Percentiles rank a stretch among this genome's conserved stretches.
phyloP scores from a whole-genome alignment of 768 basidiomycete genomes.

The Amanita exitialis region DNA sequence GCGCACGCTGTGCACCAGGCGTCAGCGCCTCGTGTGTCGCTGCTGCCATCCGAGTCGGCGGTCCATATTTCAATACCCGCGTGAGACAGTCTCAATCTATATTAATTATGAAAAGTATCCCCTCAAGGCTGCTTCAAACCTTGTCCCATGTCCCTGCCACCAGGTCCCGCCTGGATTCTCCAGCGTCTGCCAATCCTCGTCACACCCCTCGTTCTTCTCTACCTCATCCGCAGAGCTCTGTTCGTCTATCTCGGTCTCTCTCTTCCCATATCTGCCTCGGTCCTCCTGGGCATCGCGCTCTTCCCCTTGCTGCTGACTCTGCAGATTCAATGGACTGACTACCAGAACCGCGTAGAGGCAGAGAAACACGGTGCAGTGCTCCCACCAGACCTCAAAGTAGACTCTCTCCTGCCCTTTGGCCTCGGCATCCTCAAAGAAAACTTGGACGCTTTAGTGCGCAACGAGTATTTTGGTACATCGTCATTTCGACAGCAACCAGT shows the following conservation, averaged over 20 bases:
- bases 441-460: slow-evolving; percentile 11
- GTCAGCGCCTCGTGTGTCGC: too few relatives aligned
- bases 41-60: too few relatives aligned
- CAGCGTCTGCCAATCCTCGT: slow-evolving; percentile 9
- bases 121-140: too few relatives aligned
- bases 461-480: slow-evolving; percentile 26
- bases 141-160: slow-evolving; percentile 7
- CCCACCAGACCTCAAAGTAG: slow-evolving; percentile 15
- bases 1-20: too few relatives aligned
- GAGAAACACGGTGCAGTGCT: slow-evolving; percentile 18
- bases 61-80: background rate
- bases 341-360: slow-evolving; percentile 11
- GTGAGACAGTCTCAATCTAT: background rate
- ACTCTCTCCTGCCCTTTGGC: slow-evolving; percentile 13
- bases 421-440: slow-evolving; percentile 12
- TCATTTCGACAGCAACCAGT: background rate
- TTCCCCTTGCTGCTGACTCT: slow-evolving; percentile 10
- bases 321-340: slow-evolving; percentile 10
- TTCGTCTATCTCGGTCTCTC: background rate
- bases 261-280: slow-evolving; percentile 10
- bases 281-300: slow-evolving; percentile 5
- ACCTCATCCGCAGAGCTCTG: slow-evolving; percentile 7
- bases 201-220: slow-evolving; percentile 9
- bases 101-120: background rate
- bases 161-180: slow-evolving; percentile 11